Evolutionary conservation across 129 eudicot genomes (phyloP), one percentile per base, ranked within the genome.

Genomic region (Chrysanthemum lavandulifolium): DNA sequence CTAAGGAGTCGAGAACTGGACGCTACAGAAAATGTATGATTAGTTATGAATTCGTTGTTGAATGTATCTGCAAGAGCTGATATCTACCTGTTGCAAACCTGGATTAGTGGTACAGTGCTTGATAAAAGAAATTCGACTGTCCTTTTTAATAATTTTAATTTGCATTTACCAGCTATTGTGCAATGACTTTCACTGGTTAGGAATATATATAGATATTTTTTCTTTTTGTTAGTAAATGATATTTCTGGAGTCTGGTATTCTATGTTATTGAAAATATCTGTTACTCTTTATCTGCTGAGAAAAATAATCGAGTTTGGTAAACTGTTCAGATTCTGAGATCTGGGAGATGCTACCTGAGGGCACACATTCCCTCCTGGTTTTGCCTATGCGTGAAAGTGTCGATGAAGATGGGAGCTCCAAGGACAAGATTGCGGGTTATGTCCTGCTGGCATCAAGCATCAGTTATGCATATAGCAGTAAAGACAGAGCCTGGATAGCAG

Each of bases 401-500:
- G 47, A 65, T 1, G 52, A 23, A 48, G 79, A 52, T 5, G 73
- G 67, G n/a, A 66, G 31, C 13, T 67, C 61, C 11, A 54, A 66
- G 33, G 71, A 67, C 67, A 72, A 76, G 74, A 79, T 67, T 56
- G 48, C 31, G 10, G 96, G 95, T 13, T 87, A 87, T 82, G 82
- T 89, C 15, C 69, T 92, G 82, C 56, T 92, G 86, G 96, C 98
- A 61, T 89, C 98, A 19, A 89, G 81, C 73, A 78, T 82, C 29
- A 73, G 69, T 61, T 92, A 87, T 78, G 96, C 95, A 47, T 92
- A 79, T 72, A 86, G 61, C 68, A 78, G 78, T 65, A 93, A 86
- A 77, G 97, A 93, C 82, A 85, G 77, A 82, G 83, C 84, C 3
- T 93, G 97, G 98, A 84, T 87, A 70, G 70, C 80, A 74, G 91